Conservation (phyloP, 805 yeast species). For the Kodamaea lidongshanica region DNA sequence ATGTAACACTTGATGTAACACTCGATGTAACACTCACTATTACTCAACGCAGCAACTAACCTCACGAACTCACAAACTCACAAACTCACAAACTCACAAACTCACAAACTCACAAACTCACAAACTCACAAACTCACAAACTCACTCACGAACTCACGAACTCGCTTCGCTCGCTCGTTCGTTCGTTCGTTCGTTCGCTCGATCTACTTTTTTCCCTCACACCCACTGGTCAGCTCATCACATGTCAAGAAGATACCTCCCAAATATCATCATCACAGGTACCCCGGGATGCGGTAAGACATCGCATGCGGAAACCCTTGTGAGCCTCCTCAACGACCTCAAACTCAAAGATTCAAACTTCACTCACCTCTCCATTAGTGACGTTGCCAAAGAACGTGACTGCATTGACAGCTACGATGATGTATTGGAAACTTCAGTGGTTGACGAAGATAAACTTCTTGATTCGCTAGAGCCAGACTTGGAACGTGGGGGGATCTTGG, state of each 20-base stretch:
- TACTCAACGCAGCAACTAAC: too few species aligned
- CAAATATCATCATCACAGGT: slow-evolving; percentile 88
- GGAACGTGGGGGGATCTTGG: slow-evolving; percentile 77
- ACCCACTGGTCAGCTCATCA: slow-evolving; percentile 2
- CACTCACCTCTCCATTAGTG: slow-evolving; percentile 61
- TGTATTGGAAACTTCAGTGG: slow-evolving; percentile 76
- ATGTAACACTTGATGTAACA: too few species aligned
- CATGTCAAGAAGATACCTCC: slow-evolving; percentile 34
- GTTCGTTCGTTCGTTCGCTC: too few species aligned
- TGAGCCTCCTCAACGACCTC: slow-evolving; percentile 36
- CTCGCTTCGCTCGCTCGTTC: too few species aligned
- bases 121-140: too few species aligned
- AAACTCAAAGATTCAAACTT: slow-evolving; percentile 21
- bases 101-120: too few species aligned
- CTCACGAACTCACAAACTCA: too few species aligned
- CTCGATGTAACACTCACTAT: too few species aligned
- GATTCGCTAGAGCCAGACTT: slow-evolving; percentile 76
- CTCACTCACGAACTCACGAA: too few species aligned
- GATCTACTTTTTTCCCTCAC: not conserved
- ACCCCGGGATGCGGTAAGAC: slow-evolving; percentile 93
- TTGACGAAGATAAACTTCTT: slow-evolving; percentile 83
- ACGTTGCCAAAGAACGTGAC: slow-evolving; percentile 69
- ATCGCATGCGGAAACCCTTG: slow-evolving; percentile 61
- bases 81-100: too few species aligned
- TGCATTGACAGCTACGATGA: slow-evolving; percentile 84